Base-by-base conservation (phyloP, 1,139 yeast genomes). In the Suzukiozyma palmioleophila region DNA sequence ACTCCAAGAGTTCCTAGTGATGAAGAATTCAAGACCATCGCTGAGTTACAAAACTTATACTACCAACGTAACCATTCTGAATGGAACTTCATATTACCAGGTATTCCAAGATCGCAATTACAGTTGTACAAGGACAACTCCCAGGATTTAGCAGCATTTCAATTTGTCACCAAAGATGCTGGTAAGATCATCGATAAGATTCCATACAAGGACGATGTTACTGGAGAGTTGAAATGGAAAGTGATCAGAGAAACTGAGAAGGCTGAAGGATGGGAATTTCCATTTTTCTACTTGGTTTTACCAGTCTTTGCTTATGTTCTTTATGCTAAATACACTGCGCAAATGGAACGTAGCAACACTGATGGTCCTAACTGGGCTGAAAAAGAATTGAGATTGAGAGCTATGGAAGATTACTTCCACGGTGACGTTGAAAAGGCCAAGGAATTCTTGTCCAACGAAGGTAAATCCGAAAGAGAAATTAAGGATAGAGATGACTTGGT, bases 181-280 rank as follows among this genome's bases (percentile, higher is more conserved):
- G 77, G 82, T 35, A 73, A 77, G 53, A 83, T 86, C 53, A 75
- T 87, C 49, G 96, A 86, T 61, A 86, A 86, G 65, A 79, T 86
- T 46, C 95, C 96, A 39, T 85, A 79, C 57, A 85, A 82, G 62
- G 94, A 84, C 60, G 81, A 83, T 36, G 67, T 77, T 32, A 81
- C 88, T 13, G 95, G 95, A 28, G 84, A 81, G 54, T 77, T 85
- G 53, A 79, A 81, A 54, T 86, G 95, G 95, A 78, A 80, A 54
- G 68, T 86, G 45, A 80, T 87, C 36, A 75, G 95, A 49, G 89
- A 81, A 56, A 77, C 83, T 43, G 80, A 78, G 53, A 81, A 81
- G 59, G 75, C 75, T 32, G 95, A 86, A 67, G 95, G 95, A 37
- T 86, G 95, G 95, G 95, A 87, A 58, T 70, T 72, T 49, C 73